phyloP scores from a whole-genome alignment of 2,329 filamentous ascomycete genomes.

The Bisporella sp. region DNA sequence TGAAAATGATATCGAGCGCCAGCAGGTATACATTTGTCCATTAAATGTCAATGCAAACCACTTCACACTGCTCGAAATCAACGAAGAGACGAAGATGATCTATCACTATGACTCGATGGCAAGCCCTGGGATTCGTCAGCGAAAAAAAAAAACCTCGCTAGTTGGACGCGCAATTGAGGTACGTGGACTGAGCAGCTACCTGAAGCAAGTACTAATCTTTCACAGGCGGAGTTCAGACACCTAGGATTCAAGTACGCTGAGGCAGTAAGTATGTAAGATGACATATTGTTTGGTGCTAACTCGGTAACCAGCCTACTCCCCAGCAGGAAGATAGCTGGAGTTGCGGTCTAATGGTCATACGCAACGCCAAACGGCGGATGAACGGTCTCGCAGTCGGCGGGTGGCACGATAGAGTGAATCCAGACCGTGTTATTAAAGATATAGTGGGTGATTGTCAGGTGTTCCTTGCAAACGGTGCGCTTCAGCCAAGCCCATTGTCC shows the following conservation, averaged over 20 bases:
- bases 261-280: constrained; percentile 18
- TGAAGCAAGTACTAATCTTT: neutral
- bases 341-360: constrained; percentile 5
- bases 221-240: constrained; percentile 18
- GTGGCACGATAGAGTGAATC: too few species aligned
- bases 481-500: too few species aligned
- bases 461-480: too few species aligned
- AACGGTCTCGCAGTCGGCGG: constrained; percentile 12
- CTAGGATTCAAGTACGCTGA: constrained; percentile 19
- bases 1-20: constrained; percentile 6
- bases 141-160: constrained; percentile 8
- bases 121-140: constrained; percentile 9
- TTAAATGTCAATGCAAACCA: constrained; percentile 18
- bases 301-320: constrained; percentile 7
- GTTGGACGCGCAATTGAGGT: constrained; percentile 9
- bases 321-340: constrained; percentile 17
- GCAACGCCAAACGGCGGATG: constrained; percentile 11
- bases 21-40: constrained; percentile 13
- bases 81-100: constrained; percentile 20
- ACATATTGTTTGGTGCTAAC: constrained; percentile 9
- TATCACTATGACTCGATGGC: constrained; percentile 21
- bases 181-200: constrained; percentile 4
- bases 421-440: too few species aligned
- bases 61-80: constrained; percentile 23
- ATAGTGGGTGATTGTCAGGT: too few species aligned